Base-by-base conservation (phyloP, 2,329 filamentous ascomycete species). In the Colletotrichum chlorophyti region DNA sequence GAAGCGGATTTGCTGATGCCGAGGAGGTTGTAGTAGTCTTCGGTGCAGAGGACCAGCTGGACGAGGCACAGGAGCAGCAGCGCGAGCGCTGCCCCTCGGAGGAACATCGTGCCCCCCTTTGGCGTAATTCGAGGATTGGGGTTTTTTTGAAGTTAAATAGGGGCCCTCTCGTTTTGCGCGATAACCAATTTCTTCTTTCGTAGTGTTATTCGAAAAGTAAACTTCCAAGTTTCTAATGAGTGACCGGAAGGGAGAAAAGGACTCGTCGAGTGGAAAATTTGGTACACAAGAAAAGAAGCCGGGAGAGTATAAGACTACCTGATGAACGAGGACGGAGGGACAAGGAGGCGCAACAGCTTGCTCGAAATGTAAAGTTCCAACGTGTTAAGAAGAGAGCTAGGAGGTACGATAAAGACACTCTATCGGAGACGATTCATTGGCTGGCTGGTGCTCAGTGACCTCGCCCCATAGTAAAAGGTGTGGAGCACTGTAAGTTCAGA, bases 1-100 rank as follows among this genome's bases (percentile, higher is more conserved):
- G 86, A 88, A 14, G 94, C 94, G 60, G 88, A 81, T 69, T 86
- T 92, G 69, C 89, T 84, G 63, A 99, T 77, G 52, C 90, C 92
- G 23, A 99, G 85, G 58, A 97, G 77, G 74, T 93, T 91, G 76
- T 95, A 95, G 70, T 88, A 94, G 72, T 95, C 91, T 69, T 93
- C 82, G 34, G 79, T 79, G 71, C 83, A 86, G 54, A 83, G 65
- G 15, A 75, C 83, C 58, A 87, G 65, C 66, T 86, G 83, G 59
- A 80, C 68, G 11, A 88, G 68, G 40, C 79, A 76, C 61, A 86
- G 69, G 60, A 88, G 74, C 66, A 85, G 66, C 53, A 78, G 72
- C 69, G 85, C 71, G 61, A 79, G 63, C 48, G 79, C 73, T 68
- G 79, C 76, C 59, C 75, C 76, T 68, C 69, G 74, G 63, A 84